Evolutionary conservation across 139 green algal genomes (phyloP).

Genomic region (Chlorella sp.): DNA sequence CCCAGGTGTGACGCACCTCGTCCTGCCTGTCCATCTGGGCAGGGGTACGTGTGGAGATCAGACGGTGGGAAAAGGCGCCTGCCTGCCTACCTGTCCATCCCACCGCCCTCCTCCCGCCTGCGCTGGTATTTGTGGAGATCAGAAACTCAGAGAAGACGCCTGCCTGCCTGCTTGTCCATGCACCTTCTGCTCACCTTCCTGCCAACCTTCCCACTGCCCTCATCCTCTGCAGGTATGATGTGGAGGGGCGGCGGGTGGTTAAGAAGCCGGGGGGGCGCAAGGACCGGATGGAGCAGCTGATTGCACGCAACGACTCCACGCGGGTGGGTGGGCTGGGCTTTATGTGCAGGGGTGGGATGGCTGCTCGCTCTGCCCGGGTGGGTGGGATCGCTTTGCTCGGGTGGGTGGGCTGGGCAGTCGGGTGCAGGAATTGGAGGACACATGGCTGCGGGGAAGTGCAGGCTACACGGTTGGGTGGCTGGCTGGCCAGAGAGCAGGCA

Average conservation of each 20-base stretch:
- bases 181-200: not conserved
- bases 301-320: constrained; percentile 72
- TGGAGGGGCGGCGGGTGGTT: constrained; percentile 74
- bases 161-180: not conserved
- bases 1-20: too few species aligned
- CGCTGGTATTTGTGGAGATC: not conserved
- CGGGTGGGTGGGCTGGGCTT: not conserved
- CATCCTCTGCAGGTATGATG: constrained; percentile 69
- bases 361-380: too few species aligned
- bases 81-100: too few species aligned
- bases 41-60: too few species aligned
- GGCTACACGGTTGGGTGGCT: too few species aligned
- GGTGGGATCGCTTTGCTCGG: too few species aligned
- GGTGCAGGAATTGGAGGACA: too few species aligned
- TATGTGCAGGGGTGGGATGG: not conserved
- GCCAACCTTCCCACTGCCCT: not conserved
- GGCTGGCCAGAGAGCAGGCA: too few species aligned
- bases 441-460: too few species aligned
- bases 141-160: not conserved
- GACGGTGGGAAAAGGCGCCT: too few species aligned
- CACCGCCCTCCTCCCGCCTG: not conserved
- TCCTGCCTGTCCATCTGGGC: too few species aligned
- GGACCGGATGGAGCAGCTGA: constrained; percentile 84
- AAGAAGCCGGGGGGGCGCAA: constrained; percentile 45
- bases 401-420: too few species aligned